Evolutionary conservation across 495 filamentous ascomycete genomes (phyloP), one percentile per base, ranked within the genome.

Genomic region (Hypoxylon intermedium): DNA sequence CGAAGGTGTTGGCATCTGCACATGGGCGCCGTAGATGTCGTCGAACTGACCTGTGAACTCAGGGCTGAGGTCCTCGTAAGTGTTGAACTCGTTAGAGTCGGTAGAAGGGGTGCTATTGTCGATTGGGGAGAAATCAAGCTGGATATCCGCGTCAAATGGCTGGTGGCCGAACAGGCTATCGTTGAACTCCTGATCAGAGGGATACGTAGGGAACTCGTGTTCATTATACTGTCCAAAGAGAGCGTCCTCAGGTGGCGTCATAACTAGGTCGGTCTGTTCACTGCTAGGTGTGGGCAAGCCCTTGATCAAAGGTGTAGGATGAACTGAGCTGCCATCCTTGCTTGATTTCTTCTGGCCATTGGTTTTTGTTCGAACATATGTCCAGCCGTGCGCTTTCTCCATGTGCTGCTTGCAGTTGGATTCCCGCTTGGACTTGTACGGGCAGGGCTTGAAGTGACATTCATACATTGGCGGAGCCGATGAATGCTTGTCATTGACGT

Each of bases 401-500:
- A 98, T 98, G 75, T 98, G 94, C 74, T 98, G 94, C 74, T 98
- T 98, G 84, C 92, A 96, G 75, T 98, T 98, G 72, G 89, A 94
- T 77, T 96, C 89, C 21, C 94, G 88, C 80, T 97, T 97, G 37
- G 92, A 96, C 66, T 90, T 86, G 76, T 98, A 98, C 0, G 89
- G 84, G 82, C 94, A 98, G 15, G 89, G 89, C 58, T 84, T 78
- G 74, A 84, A 97, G n/a, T 83, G 74, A 76, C 94, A 98, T 67
- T 87, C 83, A 73, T 82, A 96, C 77, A 92, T 81, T 11, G 82
- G 75, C 3, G 94, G 91, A 26, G 82, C 79, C n/a, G 79, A 70
- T 24, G 90, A 90, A 76, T 98, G 94, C 75, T 93, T 96, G 76
- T 98, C 94, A 68, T 97, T 97, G 71, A 89, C 81, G 69, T 98